A percentile compares a stretch with the other conserved stretches of the same genome.
Evolutionary conservation across 352 stramenopile species (phyloP).

Genomic region (Phytopythium kandeliae): DNA sequence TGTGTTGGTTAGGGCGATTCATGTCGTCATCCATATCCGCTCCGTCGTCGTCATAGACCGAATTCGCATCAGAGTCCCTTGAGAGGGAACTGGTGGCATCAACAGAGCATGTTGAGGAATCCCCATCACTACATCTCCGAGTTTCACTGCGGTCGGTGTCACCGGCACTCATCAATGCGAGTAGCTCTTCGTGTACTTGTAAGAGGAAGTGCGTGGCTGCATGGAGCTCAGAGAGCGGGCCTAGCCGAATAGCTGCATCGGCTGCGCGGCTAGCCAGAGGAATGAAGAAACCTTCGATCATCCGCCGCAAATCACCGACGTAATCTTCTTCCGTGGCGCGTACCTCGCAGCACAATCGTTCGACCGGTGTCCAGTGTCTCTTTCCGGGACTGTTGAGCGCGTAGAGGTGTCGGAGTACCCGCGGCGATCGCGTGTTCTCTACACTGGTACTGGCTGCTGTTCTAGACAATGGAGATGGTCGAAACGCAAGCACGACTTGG

Average conservation of each 20-base stretch:
- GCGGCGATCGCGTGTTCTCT: conserved; percentile 14
- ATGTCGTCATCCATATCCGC: conserved; percentile 1
- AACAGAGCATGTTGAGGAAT: neutral
- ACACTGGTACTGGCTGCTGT: neutral
- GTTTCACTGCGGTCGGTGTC: too few species aligned
- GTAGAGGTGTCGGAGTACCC: conserved; percentile 19
- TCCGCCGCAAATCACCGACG: conserved; percentile 15
- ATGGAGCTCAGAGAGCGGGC: conserved; percentile 13
- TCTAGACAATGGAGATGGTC: neutral
- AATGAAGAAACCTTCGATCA: conserved; percentile 18
- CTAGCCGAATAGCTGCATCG: conserved; percentile 11
- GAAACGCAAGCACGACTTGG: neutral
- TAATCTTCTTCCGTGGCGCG: conserved; percentile 24
- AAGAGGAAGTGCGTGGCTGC: conserved; percentile 17
- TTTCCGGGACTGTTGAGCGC: conserved; percentile 20
- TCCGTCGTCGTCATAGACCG: conserved; percentile 12
- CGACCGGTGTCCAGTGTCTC: conserved; percentile 17
- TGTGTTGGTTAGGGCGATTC: neutral
- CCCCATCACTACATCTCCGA: too few species aligned
- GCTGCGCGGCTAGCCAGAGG: conserved; percentile 7
- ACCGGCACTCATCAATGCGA: neutral
- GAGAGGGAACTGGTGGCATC: too few species aligned
- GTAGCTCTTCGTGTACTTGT: conserved; percentile 17
- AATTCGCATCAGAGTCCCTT: neutral
- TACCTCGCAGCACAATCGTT: conserved; percentile 26